These are phyloP conservation scores for Aspergillus pseudoviridinutans DNA, from an alignment of 2,329 filamentous ascomycete genomes.

Conservation along the genomic window DNA sequence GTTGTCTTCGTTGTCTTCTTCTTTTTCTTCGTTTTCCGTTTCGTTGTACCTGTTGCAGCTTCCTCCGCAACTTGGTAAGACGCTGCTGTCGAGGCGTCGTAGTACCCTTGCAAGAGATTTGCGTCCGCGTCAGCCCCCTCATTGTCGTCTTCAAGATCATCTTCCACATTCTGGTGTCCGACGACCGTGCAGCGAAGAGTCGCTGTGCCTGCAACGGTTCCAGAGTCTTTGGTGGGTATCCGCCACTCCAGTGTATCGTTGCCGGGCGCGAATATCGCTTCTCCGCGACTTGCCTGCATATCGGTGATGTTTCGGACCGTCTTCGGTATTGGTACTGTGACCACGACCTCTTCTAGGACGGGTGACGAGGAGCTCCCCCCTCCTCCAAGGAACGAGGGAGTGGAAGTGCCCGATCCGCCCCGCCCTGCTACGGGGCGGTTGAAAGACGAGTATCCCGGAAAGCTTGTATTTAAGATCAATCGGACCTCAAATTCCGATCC, in stretches of 20 bases:
- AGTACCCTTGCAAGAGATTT: slow-evolving; percentile 44
- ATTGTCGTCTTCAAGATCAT: slow-evolving; percentile 44
- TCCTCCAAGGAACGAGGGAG: slow-evolving; percentile 49
- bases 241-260: slow-evolving; percentile 77
- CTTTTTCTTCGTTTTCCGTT: slow-evolving; percentile 35
- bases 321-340: slow-evolving; percentile 73
- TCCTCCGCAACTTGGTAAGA: slow-evolving; percentile 23
- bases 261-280: slow-evolving; percentile 73
- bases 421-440: slow-evolving; percentile 37
- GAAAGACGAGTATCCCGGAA: slow-evolving; percentile 47
- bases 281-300: slow-evolving; percentile 73
- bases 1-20: slow-evolving; percentile 36
- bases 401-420: slow-evolving; percentile 45
- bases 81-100: slow-evolving; percentile 40
- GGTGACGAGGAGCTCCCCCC: slow-evolving; percentile 57
- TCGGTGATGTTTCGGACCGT: slow-evolving; percentile 80
- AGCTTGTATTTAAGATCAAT: slow-evolving; percentile 65
- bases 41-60: slow-evolving; percentile 20
- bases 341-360: slow-evolving; percentile 68
- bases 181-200: slow-evolving; percentile 76
- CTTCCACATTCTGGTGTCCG: slow-evolving; percentile 53
- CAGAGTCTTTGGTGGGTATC: slow-evolving; percentile 72
- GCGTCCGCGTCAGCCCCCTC: slow-evolving; percentile 32
- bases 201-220: slow-evolving; percentile 63
- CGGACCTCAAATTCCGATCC: slow-evolving; percentile 88